Conservation (phyloP, 1,284 basidiomycete genomes). For the Ceratobasidium sp. region DNA sequence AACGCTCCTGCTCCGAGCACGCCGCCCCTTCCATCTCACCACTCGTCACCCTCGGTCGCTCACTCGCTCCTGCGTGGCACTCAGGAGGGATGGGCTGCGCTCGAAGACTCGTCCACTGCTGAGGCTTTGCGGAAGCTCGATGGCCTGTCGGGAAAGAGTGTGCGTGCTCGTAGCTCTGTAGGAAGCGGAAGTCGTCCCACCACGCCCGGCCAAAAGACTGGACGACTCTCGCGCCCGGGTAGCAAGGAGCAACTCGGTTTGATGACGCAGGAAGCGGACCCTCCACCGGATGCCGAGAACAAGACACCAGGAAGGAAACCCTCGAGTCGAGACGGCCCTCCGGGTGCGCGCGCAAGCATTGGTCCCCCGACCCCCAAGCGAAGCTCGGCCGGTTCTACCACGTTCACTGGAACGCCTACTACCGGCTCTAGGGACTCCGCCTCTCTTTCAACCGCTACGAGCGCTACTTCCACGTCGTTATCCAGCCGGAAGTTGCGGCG, state of each 20-base stretch:
- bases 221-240: conserved; percentile 62
- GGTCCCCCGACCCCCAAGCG: conserved; percentile 67
- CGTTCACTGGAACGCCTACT: conserved; percentile 74
- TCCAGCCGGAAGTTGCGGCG: conserved; percentile 66
- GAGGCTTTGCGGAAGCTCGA: conserved; percentile 94
- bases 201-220: conserved; percentile 64
- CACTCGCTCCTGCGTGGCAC: conserved; percentile 79
- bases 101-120: conserved; percentile 85
- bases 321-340: conserved; percentile 45
- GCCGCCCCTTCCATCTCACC: conserved; percentile 56
- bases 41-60: conserved; percentile 57
- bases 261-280: conserved; percentile 24
- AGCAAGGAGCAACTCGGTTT: conserved; percentile 61
- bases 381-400: conserved; percentile 86
- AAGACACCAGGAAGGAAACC: conserved; percentile 26
- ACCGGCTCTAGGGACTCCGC: conserved; percentile 79
- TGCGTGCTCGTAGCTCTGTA: conserved; percentile 60
- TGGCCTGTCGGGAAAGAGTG: conserved; percentile 78
- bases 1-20: conserved; percentile 59
- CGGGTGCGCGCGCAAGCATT: conserved; percentile 67
- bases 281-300: conserved; percentile 12
- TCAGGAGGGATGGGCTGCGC: conserved; percentile 80
- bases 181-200: conserved; percentile 75
- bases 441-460: conserved; percentile 75
- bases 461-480: conserved; percentile 73